Base-by-base conservation (phyloP, 805 yeast genomes). In the Debaryomyces hansenii region DNA sequence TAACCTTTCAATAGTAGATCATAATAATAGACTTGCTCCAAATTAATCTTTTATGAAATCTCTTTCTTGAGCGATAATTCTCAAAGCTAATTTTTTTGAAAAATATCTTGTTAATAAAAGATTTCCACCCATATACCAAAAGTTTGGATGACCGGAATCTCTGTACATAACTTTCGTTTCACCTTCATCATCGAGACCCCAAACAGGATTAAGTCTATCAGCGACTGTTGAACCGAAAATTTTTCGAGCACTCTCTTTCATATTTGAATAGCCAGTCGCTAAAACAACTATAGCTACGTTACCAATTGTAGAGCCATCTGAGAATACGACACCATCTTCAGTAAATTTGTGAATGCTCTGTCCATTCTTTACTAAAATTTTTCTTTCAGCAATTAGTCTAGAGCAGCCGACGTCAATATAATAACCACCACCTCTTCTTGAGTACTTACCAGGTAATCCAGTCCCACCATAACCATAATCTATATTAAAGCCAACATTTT, bases 361-460 rank as follows among this genome's bases (percentile, higher is more conserved):
- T 6, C 72, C 70, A 39, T 64, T 59, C 56, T 69, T 64, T 36
- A 74, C 57, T 36, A 60, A 58, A 47, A 74, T 66, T 47, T 69
- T 66, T 14, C 71, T 74, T n/a, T 69, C 67, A 40, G 59, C 56
- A 44, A 74, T 69, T 47, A 65, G 53, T 37, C 59, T 60, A 34
- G 76, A 69, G 45, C 69, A 63, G 12, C 79, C 79, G 39, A 70
- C 75, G 50, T 74, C 77, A 47, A 69, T 69, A 52, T 74, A 74
- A 53, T 72, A 74, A 40, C 79, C 79, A 1, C 78, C 75, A 29
- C 72, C 75, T 54, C 70, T 64, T 41, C 73, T 56, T 50, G 58
- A 59, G 49, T 69, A 64, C 41, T 66, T 54, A 18, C 73, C 68
- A 44, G 68, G 65, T 45, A 73, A 53, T 3, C 79, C 78, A 31